Evolutionary conservation across 129 eudicot species (phyloP), one percentile per base, ranked within the genome.

Genomic region (Helianthus tuberosus): DNA sequence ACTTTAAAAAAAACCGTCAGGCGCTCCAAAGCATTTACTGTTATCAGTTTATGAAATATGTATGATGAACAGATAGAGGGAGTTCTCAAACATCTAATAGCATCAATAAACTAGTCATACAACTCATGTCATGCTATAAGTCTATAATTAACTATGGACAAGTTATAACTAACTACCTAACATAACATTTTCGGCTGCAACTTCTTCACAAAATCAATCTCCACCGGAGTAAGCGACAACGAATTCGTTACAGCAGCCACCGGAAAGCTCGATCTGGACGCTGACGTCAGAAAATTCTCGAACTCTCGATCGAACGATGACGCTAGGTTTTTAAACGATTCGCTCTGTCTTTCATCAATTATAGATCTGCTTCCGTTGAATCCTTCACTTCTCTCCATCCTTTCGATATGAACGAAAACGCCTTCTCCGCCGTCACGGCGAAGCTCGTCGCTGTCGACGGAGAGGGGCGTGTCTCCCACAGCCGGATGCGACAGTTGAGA

Each of bases 381-480:
- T 89, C 88, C 25, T 84, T 80, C 36, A 93, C 97, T 73, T 88
- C 98, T 73, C 91, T 81, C 96, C 98, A 93, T 8, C 96, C 97
- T 58, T 88, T 90, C 1, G 96, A 83, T 39, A 91, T 79, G 72
- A 94, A 85, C 35, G 97, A 88, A 39, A 91, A 77, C 35, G 98
- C 98, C 38, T 88, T 92, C 85, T 90, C 96, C 65, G 94, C 90
- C 60, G 98, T 80, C 7, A 83, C 97, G 48, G 57, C 50, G 39
- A 92, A 72, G 68, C 76, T 68, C 65, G 79, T 5, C 61, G 82
- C 6, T 3, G 4, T 32, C 4, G 36, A 32, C 61, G 84, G 11
- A 10, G 92, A 29, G 15, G 86, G 11, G 2, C 82, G 78, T 10
- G 80, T 13, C 53, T 87, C 86, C 81, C 86, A 82, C 11, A 88